phyloP scores from a whole-genome alignment of 306 rosid species.

The Ormosia semicastrata region DNA sequence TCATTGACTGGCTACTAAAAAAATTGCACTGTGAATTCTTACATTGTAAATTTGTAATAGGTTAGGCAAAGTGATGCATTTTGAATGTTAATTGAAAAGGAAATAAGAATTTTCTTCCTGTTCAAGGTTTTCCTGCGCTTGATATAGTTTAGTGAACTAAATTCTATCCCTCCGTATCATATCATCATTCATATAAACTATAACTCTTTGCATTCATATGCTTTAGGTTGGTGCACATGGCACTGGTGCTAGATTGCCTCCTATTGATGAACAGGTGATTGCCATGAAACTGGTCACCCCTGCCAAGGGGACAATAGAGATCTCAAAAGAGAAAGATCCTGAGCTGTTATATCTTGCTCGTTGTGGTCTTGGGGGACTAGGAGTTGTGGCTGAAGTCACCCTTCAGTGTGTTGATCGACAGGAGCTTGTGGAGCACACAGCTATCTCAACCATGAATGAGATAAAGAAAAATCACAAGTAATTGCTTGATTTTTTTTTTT shows the following conservation, averaged over 20 bases:
- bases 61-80: neutral
- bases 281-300: slow-evolving; percentile 93
- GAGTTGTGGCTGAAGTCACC: slow-evolving; percentile 97
- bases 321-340: slow-evolving; percentile 82
- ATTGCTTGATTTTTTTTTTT: neutral
- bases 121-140: neutral
- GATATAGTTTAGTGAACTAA: neutral
- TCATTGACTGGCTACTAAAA: neutral
- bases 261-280: slow-evolving; percentile 93
- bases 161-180: neutral
- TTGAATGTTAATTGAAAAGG: neutral
- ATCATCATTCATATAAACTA: neutral
- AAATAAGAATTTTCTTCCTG: neutral
- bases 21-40: neutral
- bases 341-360: slow-evolving; percentile 94
- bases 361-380: slow-evolving; percentile 97
- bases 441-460: slow-evolving; percentile 70
- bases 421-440: slow-evolving; percentile 96
- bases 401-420: slow-evolving; percentile 95
- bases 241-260: slow-evolving; percentile 94
- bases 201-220: slow-evolving; percentile 8
- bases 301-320: slow-evolving; percentile 85
- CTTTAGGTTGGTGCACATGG: slow-evolving; percentile 98
- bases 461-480: slow-evolving; percentile 97
- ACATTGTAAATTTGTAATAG: neutral